A percentile compares a stretch with the other conserved stretches of the same genome.
Evolutionary conservation across 768 basidiomycete genomes (phyloP).

Genomic region (Suillus cothurnatus): DNA sequence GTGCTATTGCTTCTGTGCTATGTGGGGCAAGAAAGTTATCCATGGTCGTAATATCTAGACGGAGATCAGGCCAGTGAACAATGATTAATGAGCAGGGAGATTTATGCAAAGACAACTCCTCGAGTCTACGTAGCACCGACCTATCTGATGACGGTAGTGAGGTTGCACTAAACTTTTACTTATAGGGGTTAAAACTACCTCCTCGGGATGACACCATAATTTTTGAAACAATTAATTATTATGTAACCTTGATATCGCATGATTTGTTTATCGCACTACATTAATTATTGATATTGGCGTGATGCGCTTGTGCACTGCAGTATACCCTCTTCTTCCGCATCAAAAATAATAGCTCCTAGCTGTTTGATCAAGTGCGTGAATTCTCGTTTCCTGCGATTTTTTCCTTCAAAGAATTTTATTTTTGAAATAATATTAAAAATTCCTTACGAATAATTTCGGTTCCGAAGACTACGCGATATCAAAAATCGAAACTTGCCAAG

Average conservation of each 20-base stretch:
- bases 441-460: background rate
- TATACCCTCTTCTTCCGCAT: background rate
- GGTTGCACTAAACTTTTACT: background rate
- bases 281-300: too few relatives aligned
- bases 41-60: conserved; percentile 35
- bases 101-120: background rate
- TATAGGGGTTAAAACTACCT: conserved; percentile 5
- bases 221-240: background rate
- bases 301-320: background rate
- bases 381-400: background rate
- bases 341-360: background rate
- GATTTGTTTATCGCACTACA: conserved; percentile 2
- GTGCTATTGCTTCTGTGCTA: conserved; percentile 65
- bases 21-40: conserved; percentile 66
- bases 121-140: background rate
- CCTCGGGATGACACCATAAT: conserved; percentile 2
- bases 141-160: background rate
- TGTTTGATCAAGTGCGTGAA: background rate
- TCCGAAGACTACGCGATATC: conserved; percentile 1
- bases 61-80: conserved; percentile 6
- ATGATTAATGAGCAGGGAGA: background rate
- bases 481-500: background rate
- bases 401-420: background rate
- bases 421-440: background rate
- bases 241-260: background rate